These are phyloP conservation scores for Schwanniomyces vanrijiae DNA, from an alignment of 805 yeast species.

Conservation along the genomic window DNA sequence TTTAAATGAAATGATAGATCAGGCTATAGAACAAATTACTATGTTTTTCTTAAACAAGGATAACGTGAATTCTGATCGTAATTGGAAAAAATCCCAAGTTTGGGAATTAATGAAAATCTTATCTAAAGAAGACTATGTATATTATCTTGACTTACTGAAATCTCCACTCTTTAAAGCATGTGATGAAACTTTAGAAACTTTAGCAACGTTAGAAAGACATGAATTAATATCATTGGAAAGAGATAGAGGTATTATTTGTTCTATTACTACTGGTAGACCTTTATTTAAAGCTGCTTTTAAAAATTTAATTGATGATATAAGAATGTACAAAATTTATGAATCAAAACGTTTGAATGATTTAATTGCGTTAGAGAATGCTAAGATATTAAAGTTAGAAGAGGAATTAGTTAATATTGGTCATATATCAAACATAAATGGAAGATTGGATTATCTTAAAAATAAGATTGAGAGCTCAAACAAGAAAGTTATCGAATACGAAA, in stretches of 20 bases:
- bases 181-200: conserved; percentile 42
- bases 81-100: conserved; percentile 76
- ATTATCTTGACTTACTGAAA: conserved; percentile 52
- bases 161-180: conserved; percentile 62
- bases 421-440: conserved; percentile 49
- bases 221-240: conserved; percentile 74
- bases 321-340: conserved; percentile 62
- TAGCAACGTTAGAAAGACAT: conserved; percentile 72
- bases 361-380: conserved; percentile 58
- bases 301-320: conserved; percentile 57
- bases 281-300: conserved; percentile 77
- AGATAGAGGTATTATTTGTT: conserved; percentile 70
- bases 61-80: conserved; percentile 28
- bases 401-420: conserved; percentile 64
- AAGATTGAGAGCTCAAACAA: conserved; percentile 65
- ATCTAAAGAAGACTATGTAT: conserved; percentile 46
- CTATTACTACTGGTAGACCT: conserved; percentile 80
- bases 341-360: conserved; percentile 55
- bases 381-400: conserved; percentile 65
- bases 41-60: conserved; percentile 60
- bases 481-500: conserved; percentile 33
- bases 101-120: conserved; percentile 78
- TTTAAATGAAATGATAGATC: conserved; percentile 72
- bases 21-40: conserved; percentile 84
- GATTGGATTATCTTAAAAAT: conserved; percentile 61